Evolutionary conservation across 495 filamentous ascomycete genomes (phyloP).

Genomic region (Podospora anserina): DNA sequence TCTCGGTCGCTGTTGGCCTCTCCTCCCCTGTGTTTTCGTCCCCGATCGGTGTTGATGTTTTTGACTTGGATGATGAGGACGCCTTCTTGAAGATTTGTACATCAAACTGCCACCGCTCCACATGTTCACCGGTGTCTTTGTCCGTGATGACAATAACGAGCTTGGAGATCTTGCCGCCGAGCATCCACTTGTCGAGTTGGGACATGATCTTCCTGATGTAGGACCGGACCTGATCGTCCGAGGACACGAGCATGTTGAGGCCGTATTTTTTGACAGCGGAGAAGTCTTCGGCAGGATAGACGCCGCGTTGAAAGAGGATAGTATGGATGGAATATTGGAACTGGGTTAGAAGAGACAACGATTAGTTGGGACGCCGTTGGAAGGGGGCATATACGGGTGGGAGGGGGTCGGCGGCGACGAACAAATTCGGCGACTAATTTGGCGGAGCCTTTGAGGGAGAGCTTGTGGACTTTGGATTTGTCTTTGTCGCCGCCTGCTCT

Average conservation of each 20-base stretch:
- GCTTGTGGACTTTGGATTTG: constrained; percentile 89
- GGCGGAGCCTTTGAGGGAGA: constrained; percentile 88
- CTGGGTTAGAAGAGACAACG: neutral
- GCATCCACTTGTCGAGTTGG: constrained; percentile 94
- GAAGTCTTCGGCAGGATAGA: constrained; percentile 98
- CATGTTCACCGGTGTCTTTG: constrained; percentile 93
- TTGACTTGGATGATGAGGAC: constrained; percentile 39
- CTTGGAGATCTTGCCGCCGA: constrained; percentile 91
- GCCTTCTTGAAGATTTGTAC: constrained; percentile 71
- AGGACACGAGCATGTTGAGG: constrained; percentile 94
- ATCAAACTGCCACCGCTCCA: constrained; percentile 98
- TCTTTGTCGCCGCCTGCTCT: constrained; percentile 56
- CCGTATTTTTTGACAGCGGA: constrained; percentile 99
- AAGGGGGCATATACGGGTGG: neutral
- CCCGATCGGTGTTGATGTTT: constrained; percentile 32
- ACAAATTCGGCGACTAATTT: constrained; percentile 95
- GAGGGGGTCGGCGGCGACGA: constrained; percentile 36
- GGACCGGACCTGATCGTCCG: constrained; percentile 96
- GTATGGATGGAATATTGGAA: constrained; percentile 11
- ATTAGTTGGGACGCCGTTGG: neutral
- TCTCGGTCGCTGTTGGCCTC: neutral
- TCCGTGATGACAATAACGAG: constrained; percentile 92
- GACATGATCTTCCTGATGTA: constrained; percentile 99
- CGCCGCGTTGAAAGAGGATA: constrained; percentile 82
- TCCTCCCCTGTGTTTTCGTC: constrained; percentile 14